phyloP scores from a whole-genome alignment of 2,329 filamentous ascomycete species.

The Elsinoe fawcettii region DNA sequence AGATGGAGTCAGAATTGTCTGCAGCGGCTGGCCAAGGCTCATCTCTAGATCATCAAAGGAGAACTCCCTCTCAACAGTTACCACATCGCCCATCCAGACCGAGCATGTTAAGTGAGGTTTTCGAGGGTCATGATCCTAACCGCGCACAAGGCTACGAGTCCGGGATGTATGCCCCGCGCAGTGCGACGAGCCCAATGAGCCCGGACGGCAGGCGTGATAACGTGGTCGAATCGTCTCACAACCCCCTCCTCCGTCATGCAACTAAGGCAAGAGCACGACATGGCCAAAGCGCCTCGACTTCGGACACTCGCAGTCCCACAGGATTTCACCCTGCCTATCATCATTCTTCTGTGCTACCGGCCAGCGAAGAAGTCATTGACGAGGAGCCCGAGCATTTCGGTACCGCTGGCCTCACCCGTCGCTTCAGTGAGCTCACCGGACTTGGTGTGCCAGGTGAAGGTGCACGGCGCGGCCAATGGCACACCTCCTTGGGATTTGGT shows the following conservation, averaged over 20 bases:
- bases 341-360: slow-evolving; percentile 1
- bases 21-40: slow-evolving; percentile 20
- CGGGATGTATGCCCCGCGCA: background rate
- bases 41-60: slow-evolving; percentile 21
- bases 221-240: slow-evolving; percentile 15
- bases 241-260: slow-evolving; percentile 29
- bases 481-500: slow-evolving; percentile 61
- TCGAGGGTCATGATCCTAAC: background rate
- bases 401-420: slow-evolving; percentile 12
- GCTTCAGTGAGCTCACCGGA: slow-evolving; percentile 15
- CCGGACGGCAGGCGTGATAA: slow-evolving; percentile 13
- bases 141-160: background rate
- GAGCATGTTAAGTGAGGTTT: slow-evolving; percentile 23
- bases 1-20: slow-evolving; percentile 61
- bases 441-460: slow-evolving; percentile 37
- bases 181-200: slow-evolving; percentile 13
- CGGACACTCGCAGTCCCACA: slow-evolving; percentile 16
- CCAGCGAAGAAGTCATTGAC: slow-evolving; percentile 15
- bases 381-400: slow-evolving; percentile 2
- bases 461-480: slow-evolving; percentile 50
- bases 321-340: slow-evolving; percentile 16
- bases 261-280: slow-evolving; percentile 30
- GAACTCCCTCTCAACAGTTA: slow-evolving; percentile 16
- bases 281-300: slow-evolving; percentile 13
- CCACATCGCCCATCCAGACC: slow-evolving; percentile 18